These are phyloP conservation scores for Ophiocordyceps robertsii DNA, from an alignment of 2,329 filamentous ascomycete genomes.

Conservation along the genomic window DNA sequence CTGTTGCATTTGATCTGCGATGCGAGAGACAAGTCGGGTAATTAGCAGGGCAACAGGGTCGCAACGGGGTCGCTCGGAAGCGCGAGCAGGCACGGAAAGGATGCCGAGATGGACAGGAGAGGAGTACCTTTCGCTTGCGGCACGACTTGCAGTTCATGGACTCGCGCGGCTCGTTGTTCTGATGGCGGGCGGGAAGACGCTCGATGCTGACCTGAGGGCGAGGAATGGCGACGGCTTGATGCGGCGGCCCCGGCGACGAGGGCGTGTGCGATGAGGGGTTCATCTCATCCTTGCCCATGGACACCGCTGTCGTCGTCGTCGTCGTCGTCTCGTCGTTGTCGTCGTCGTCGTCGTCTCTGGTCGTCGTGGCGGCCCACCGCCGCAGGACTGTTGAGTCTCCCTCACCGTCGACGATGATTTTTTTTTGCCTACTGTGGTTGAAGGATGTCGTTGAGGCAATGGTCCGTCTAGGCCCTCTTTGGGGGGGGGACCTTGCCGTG, in stretches of 20 bases:
- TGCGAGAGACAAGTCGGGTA: too few relatives aligned
- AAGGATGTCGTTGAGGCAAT: too few relatives aligned
- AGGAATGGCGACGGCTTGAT: slow-evolving; percentile 39
- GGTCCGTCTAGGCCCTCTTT: too few relatives aligned
- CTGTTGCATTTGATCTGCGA: slow-evolving; percentile 82
- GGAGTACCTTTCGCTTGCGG: slow-evolving; percentile 69
- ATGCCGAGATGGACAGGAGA: neutral
- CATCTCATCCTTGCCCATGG: slow-evolving; percentile 15
- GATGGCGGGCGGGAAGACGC: slow-evolving; percentile 56
- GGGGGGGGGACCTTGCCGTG: too few relatives aligned
- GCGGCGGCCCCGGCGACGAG: slow-evolving; percentile 17
- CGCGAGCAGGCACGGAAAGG: neutral
- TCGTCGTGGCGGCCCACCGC: neutral
- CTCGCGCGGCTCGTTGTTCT: slow-evolving; percentile 66
- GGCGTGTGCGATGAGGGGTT: slow-evolving; percentile 8
- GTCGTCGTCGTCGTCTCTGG: too few relatives aligned
- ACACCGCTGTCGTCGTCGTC: too few relatives aligned
- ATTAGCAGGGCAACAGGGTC: too few relatives aligned
- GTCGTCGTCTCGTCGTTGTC: too few relatives aligned
- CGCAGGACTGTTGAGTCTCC: neutral
- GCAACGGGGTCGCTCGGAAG: slow-evolving; percentile 1
- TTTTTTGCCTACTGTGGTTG: too few relatives aligned
- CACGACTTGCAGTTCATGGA: slow-evolving; percentile 96
- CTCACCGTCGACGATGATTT: too few relatives aligned
- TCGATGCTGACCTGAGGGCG: slow-evolving; percentile 72